Conservation (phyloP, 2,329 filamentous ascomycete species). For the Dactylellina leptospora region DNA sequence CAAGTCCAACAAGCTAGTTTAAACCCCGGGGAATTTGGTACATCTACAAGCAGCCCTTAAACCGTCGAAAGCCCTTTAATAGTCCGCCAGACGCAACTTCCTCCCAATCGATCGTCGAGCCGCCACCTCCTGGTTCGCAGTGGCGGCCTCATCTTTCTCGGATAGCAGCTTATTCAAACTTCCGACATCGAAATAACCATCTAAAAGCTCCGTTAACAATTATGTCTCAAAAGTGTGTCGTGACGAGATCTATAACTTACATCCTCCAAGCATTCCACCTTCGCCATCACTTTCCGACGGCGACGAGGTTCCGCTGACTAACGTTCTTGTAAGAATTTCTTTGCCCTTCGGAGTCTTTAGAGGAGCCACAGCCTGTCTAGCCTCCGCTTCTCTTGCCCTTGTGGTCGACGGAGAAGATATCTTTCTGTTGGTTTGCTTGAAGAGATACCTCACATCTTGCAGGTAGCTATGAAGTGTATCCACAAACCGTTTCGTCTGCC, state of each 20-base stretch:
- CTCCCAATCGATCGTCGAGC: conserved; percentile 55
- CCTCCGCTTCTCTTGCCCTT: conserved; percentile 72
- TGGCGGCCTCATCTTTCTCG: conserved; percentile 55
- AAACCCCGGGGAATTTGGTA: neutral
- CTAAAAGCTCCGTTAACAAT: conserved; percentile 20
- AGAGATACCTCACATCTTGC: conserved; percentile 84
- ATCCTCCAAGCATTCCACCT: conserved; percentile 57
- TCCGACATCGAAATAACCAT: conserved; percentile 58
- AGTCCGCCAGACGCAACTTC: conserved; percentile 56
- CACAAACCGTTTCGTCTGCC: conserved; percentile 89
- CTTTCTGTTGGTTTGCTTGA: conserved; percentile 73
- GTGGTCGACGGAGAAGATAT: conserved; percentile 66
- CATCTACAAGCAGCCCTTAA: neutral
- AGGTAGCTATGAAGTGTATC: conserved; percentile 90
- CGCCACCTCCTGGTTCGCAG: conserved; percentile 28
- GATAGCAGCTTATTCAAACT: conserved; percentile 56
- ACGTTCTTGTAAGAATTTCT: conserved; percentile 46
- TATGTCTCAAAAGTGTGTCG: neutral
- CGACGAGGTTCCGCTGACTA: conserved; percentile 40
- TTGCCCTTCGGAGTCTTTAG: conserved; percentile 51
- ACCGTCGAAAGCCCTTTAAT: conserved; percentile 49
- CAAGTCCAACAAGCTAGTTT: neutral
- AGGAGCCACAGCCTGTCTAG: conserved; percentile 55
- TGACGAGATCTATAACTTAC: conserved; percentile 30
- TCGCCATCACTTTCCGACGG: conserved; percentile 56